Conservation (phyloP, 176 grass and related monocot genomes). For the Oryza nivara region DNA sequence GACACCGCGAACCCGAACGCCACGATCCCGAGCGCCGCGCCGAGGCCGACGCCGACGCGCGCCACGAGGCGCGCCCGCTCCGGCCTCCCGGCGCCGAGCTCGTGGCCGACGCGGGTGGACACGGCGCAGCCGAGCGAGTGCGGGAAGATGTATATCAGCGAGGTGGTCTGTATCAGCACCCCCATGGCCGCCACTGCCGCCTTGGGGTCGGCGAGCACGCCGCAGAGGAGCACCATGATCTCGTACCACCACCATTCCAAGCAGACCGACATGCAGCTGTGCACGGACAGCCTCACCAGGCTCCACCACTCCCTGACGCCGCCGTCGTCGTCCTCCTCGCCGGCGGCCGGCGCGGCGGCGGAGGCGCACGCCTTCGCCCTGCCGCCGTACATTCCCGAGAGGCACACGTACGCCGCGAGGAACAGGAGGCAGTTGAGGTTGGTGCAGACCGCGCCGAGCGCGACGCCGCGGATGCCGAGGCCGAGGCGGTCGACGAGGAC, state of each 20-base stretch:
- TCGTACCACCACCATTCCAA: constrained; percentile 98
- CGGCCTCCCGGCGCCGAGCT: constrained; percentile 69
- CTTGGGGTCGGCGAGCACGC: constrained; percentile 75
- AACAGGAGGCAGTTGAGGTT: constrained; percentile 83
- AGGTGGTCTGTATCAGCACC: constrained; percentile 88
- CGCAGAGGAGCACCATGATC: constrained; percentile 93
- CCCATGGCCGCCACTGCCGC: constrained; percentile 88
- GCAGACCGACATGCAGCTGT: constrained; percentile 90
- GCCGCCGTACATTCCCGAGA: constrained; percentile 53
- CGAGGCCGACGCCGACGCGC: constrained; percentile 58
- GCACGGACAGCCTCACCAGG: constrained; percentile 67
- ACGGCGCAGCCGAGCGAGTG: constrained; percentile 85
- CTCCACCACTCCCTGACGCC: constrained; percentile 51
- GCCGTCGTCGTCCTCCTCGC: not conserved
- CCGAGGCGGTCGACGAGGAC: constrained; percentile 62
- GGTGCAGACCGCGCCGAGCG: constrained; percentile 69
- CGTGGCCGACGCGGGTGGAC: constrained; percentile 80
- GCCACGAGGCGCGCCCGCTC: constrained; percentile 69
- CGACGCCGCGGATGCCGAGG: constrained; percentile 79
- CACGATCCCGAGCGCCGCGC: constrained; percentile 58
- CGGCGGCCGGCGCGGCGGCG: not conserved
- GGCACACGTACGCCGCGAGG: constrained; percentile 63
- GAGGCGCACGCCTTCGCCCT: not conserved
- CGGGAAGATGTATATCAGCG: constrained; percentile 91
- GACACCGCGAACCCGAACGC: constrained; percentile 69